Evolutionary conservation across 192 early-diverging fungal genomes (phyloP), one percentile per base, ranked within the genome.

Genomic region (Helicostylum pulchrum): DNA sequence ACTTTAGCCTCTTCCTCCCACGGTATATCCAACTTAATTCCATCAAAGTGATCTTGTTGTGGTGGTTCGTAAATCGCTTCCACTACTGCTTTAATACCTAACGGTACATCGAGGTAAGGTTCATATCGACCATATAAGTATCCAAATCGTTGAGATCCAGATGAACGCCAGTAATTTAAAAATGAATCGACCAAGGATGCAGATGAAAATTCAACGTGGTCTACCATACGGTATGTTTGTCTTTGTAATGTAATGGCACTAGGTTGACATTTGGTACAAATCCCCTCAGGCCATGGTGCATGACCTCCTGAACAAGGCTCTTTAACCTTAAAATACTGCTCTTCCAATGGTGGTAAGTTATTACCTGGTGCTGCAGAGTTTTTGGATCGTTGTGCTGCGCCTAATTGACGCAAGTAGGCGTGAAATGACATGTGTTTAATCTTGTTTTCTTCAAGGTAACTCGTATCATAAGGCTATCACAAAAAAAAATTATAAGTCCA

Each of bases 371-470:
- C 57, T 11, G 64, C 52, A 36, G 73, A 71, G 36, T 76, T 68
- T 64, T 71, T 85, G 69, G 84, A 91, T 65, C 92, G 88, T 66
- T 88, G 83, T 53, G 78, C 72, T 11, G 85, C 74, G 7, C 85
- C 84, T 0, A 92, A 55, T 65, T 94, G 83, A 32, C 90, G 85
- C 34, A 99, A 71, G 71, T 95, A 93, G 5, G 93, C 83, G 61
- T 98, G 94, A 65, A 95, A 98, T 15, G 94, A 94, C 90, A 98
- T 89, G 72, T 97, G 96, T 74, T 99, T 99, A 66, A 99, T 97
- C 68, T 88, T 88, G 68, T 97, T 88, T 66, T 91, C 78, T 34
- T 90, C 91, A 47, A 98, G 68, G 62, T 95, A 97, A n/a, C 71
- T 83, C 2, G 81, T 47, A 66, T 99, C 96, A 64, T 85, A 99